These are phyloP conservation scores for carrot (Daucus carota) DNA, from an alignment of 129 eudicot genomes.

Conservation along the genomic window DNA sequence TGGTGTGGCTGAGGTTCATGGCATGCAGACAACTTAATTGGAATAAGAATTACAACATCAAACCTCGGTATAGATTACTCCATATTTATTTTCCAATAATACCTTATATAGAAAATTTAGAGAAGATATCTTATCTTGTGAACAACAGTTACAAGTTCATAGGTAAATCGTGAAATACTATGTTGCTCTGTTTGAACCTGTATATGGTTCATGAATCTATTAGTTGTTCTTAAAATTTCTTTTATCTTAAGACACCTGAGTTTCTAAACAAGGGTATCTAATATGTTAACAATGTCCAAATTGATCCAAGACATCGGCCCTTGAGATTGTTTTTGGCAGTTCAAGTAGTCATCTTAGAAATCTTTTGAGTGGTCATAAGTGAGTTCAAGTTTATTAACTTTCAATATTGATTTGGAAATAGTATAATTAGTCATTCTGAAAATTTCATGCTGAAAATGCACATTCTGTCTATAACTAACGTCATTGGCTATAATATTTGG, in stretches of 20 bases:
- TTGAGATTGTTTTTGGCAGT: too few relatives aligned
- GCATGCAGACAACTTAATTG: conserved; percentile 23
- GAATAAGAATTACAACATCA: conserved; percentile 22
- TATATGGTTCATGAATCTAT: background rate
- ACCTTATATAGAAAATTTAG: background rate
- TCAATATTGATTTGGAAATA: too few relatives aligned
- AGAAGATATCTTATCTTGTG: background rate
- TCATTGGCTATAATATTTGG: background rate
- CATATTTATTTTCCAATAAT: background rate
- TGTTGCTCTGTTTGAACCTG: background rate
- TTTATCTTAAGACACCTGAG: too few relatives aligned
- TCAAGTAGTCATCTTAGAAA: too few relatives aligned
- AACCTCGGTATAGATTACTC: conserved; percentile 17
- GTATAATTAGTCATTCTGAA: too few relatives aligned
- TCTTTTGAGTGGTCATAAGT: too few relatives aligned
- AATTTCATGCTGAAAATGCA: background rate
- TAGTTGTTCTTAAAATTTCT: too few relatives aligned
- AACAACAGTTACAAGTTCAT: background rate
- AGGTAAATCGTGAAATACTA: background rate
- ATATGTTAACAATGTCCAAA: too few relatives aligned
- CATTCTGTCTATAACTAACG: background rate
- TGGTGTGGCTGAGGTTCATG: conserved; percentile 25
- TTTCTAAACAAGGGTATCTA: too few relatives aligned
- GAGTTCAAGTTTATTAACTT: too few relatives aligned
- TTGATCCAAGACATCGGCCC: too few relatives aligned